Percentiles rank a stretch among this genome's conserved stretches.
phyloP scores from a whole-genome alignment of 164 flowering plant species.

The Berberis thunbergii region DNA sequence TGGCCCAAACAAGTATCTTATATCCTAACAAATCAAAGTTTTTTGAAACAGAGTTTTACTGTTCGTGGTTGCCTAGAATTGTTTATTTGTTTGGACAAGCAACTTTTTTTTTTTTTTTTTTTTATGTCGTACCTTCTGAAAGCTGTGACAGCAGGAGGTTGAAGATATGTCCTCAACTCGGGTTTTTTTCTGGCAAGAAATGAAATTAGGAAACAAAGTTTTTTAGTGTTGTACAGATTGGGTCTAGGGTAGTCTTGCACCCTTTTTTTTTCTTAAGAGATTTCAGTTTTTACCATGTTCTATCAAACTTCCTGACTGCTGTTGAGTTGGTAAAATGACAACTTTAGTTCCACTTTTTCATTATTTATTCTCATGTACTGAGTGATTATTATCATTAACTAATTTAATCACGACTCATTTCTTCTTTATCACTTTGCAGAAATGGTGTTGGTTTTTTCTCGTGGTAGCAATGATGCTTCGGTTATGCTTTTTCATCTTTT shows the following conservation, averaged over 20 bases:
- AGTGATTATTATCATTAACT: background rate
- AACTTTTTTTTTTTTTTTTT: too few species aligned
- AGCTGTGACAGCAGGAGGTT: too few species aligned
- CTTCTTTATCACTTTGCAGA: constrained; percentile 1
- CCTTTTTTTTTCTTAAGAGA: background rate
- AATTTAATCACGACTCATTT: background rate
- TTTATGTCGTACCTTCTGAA: too few species aligned
- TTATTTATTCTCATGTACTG: background rate
- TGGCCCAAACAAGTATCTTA: background rate
- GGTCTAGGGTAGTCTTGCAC: constrained; percentile 1
- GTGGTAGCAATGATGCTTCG: background rate
- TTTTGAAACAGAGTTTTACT: background rate
- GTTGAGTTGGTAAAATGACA: background rate
- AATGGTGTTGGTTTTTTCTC: background rate
- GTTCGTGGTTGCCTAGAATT: background rate
- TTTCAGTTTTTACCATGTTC: background rate
- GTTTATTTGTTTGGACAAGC: too few species aligned
- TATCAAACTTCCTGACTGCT: background rate
- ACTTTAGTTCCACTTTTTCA: constrained; percentile 2
- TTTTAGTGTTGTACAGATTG: constrained; percentile 3
- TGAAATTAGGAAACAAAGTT: too few species aligned
- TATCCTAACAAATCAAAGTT: background rate
- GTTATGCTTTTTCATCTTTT: background rate
- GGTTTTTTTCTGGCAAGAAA: too few species aligned
- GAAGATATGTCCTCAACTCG: too few species aligned